Conservation (phyloP, 148 eudicot genomes). For the Camellia japonica region DNA sequence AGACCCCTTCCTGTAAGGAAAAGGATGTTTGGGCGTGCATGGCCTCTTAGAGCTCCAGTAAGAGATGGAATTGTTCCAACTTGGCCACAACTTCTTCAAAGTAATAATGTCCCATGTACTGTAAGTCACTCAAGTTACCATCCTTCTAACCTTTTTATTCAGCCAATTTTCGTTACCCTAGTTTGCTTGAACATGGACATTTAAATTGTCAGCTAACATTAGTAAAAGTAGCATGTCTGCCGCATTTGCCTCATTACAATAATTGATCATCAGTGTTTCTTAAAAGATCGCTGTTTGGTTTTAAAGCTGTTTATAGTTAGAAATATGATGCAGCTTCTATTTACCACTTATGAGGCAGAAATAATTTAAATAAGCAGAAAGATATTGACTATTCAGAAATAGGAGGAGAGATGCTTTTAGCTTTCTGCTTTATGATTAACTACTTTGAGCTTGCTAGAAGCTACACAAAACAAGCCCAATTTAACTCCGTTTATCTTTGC, state of each 20-base stretch:
- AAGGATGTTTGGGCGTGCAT: constrained; percentile 95
- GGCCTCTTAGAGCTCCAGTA: constrained; percentile 92
- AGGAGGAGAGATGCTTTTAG: no score
- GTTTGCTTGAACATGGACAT: not conserved
- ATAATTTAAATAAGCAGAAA: no score
- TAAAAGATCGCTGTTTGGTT: no score
- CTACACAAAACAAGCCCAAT: no score
- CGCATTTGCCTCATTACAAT: not conserved
- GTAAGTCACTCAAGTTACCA: constrained; percentile 39
- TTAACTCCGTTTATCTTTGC: not conserved
- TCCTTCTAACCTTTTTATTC: not conserved
- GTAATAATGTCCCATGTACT: constrained; percentile 61
- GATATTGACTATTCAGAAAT: no score
- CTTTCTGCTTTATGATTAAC: no score
- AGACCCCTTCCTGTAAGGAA: constrained; percentile 80
- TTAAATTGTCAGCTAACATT: not conserved
- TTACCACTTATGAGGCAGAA: no score
- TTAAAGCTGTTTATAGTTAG: no score
- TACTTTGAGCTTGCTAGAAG: no score
- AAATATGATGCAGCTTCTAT: no score
- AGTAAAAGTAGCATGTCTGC: not conserved
- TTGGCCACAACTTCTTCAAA: constrained; percentile 77
- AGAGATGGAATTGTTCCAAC: constrained; percentile 78
- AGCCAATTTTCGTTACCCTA: not conserved
- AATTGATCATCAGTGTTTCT: no score